Evolutionary conservation across 2,329 filamentous ascomycete genomes (phyloP).

Genomic region (Colletotrichum lindemuthianum): DNA sequence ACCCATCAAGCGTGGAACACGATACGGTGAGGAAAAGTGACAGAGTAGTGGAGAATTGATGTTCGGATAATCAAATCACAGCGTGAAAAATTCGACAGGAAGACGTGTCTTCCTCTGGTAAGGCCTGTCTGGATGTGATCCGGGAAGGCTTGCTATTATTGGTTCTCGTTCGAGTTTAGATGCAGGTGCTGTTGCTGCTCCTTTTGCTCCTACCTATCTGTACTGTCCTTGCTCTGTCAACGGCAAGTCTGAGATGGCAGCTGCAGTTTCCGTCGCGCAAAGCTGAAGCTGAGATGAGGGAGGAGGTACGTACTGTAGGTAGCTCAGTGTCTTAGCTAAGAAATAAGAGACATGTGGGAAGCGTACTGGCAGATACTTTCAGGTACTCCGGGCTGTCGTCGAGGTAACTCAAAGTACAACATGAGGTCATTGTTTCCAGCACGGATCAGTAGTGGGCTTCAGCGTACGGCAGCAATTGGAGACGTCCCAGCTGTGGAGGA

Average conservation of each 20-base stretch:
- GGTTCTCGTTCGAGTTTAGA: too few relatives aligned
- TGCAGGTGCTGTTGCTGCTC: too few relatives aligned
- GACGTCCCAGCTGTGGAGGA: constrained; percentile 21
- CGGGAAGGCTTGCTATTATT: too few relatives aligned
- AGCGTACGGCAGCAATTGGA: constrained; percentile 20
- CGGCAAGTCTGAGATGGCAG: too few relatives aligned
- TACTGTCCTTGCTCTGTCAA: too few relatives aligned
- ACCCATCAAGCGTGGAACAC: constrained; percentile 14
- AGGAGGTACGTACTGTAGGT: too few relatives aligned
- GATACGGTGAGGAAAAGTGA: constrained; percentile 15
- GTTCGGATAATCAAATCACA: neutral
- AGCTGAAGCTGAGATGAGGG: too few relatives aligned
- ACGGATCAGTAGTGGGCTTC: constrained; percentile 18
- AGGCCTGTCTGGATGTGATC: neutral
- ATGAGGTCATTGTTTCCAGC: constrained; percentile 29
- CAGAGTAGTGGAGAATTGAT: constrained; percentile 15
- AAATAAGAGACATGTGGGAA: too few relatives aligned
- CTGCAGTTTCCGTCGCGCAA: too few relatives aligned
- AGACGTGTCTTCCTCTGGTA: neutral
- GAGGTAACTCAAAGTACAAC: constrained; percentile 4
- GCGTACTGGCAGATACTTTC: neutral
- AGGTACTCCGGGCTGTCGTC: constrained; percentile 1
- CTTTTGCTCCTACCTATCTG: too few relatives aligned
- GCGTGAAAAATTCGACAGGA: neutral
- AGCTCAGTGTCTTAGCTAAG: too few relatives aligned